Evolutionary conservation across 371 early-diverging fungal genomes (phyloP), one percentile per base, ranked within the genome.

Genomic region (Mortierella polycephala): DNA sequence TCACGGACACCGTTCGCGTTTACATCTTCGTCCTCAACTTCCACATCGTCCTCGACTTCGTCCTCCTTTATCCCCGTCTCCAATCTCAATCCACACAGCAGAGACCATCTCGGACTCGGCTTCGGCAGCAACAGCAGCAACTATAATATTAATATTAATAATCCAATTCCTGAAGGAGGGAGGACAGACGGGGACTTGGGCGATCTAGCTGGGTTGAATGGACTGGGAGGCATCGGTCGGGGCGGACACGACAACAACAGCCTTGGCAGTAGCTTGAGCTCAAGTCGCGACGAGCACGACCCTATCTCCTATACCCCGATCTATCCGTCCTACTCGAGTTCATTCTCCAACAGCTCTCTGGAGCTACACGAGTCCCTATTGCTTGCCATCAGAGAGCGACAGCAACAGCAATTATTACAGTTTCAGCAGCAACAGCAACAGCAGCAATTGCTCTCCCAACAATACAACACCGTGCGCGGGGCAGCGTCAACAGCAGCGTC

Each of bases 271-370:
- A 74, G 74, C 46, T 54, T 73, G 44, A 74, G 65, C 59, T 63
- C 63, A 42, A 74, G 75, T 51, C 75, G 75, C 41, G 75, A 75
- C 49, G 69, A 75, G 45, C 66, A 61, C 20, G 70, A 71, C 16
- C 65, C 62, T 39, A 20, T 61, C 46, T 73, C 69, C 8, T 69
- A 65, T 52, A 69, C 66, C 2, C 77, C 68, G 18, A 71, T 76
- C 23, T 76, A 70, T 54, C 71, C 76, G 1, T 76, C 76, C 39
- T 71, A 76, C 58, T 76, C 77, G 20, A 67, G 68, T 23, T 76
- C 77, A 12, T 76, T 71, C 58, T 71, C 77, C 30, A 71, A 67
- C 50, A 76, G 71, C 62, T 67, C 71, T 55, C 39, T 76, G 18
- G 77, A 76, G n/a, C 20, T 76, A 14, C 68, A 76, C 51, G 67